These are phyloP conservation scores for Picochlorum sp. DNA, from an alignment of 139 green algal species.

Conservation along the genomic window DNA sequence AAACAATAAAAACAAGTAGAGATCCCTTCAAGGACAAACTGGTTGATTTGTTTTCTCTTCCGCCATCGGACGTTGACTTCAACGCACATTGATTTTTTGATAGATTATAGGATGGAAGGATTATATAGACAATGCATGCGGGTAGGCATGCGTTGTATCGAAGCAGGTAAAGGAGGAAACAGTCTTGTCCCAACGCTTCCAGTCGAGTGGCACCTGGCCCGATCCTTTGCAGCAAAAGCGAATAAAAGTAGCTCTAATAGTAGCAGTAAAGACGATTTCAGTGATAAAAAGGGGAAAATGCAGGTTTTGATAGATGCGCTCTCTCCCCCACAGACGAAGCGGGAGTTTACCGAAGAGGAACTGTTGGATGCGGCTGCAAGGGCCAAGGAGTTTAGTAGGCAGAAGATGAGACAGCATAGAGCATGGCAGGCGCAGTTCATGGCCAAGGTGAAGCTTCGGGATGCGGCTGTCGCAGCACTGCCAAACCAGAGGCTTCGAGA, in stretches of 20 bases:
- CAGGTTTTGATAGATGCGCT: not conserved
- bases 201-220: not conserved
- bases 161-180: too few relatives aligned
- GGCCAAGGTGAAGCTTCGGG: conserved; percentile 34
- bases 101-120: too few relatives aligned
- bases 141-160: too few relatives aligned
- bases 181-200: too few relatives aligned
- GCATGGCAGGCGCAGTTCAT: conserved; percentile 38
- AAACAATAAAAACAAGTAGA: too few relatives aligned
- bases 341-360: conserved; percentile 10
- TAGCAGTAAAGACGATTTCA: not conserved
- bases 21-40: too few relatives aligned
- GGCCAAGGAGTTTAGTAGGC: conserved; percentile 36
- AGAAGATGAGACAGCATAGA: conserved; percentile 37
- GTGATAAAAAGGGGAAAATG: not conserved
- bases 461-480: conserved; percentile 36
- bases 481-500: conserved; percentile 22
- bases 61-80: too few relatives aligned
- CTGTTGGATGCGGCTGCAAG: conserved; percentile 13
- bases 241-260: not conserved
- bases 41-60: too few relatives aligned
- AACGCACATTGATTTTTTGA: too few relatives aligned
- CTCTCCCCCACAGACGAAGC: not conserved
- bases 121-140: too few relatives aligned
- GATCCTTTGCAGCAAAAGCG: not conserved